Percentiles rank a stretch among this genome's conserved stretches.
These are phyloP conservation scores for Fusarium penzigii DNA, from an alignment of 2,329 filamentous ascomycete genomes.

Conservation along the genomic window DNA sequence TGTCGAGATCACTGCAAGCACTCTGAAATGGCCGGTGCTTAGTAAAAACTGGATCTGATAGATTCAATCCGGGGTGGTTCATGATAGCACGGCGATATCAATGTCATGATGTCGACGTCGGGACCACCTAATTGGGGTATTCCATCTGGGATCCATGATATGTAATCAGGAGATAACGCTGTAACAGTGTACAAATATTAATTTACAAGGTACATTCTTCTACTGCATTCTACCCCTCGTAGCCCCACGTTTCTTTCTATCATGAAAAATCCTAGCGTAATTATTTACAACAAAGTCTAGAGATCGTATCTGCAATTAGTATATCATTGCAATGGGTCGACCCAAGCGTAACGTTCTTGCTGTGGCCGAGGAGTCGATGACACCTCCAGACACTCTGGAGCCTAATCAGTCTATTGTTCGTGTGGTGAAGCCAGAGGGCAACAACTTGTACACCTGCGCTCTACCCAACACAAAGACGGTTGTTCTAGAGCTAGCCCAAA, in stretches of 20 bases:
- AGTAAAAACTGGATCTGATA: not conserved
- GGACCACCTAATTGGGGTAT: constrained; percentile 12
- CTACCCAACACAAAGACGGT: constrained; percentile 66
- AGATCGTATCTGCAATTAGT: not conserved
- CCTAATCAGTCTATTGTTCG: constrained; percentile 70
- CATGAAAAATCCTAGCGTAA: constrained; percentile 9
- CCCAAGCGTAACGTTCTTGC: constrained; percentile 74
- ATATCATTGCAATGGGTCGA: constrained; percentile 34
- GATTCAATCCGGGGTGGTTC: not conserved
- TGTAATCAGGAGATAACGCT: too few relatives aligned
- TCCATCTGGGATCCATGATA: constrained; percentile 1
- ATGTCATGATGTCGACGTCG: not conserved
- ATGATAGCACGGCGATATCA: not conserved
- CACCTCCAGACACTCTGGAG: constrained; percentile 59
- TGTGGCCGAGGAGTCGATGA: constrained; percentile 70
- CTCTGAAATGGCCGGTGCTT: too few relatives aligned
- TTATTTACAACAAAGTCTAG: not conserved
- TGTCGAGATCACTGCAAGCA: too few relatives aligned
- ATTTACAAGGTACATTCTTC: not conserved
- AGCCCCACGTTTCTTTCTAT: constrained; percentile 14
- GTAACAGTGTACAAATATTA: too few relatives aligned
- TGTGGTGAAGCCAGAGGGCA: constrained; percentile 80
- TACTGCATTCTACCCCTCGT: constrained; percentile 4
- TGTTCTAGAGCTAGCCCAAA: constrained; percentile 78
- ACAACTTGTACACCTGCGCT: constrained; percentile 82